Evolutionary conservation across 371 early-diverging fungal species (phyloP).

Genomic region (Mucor indicus): DNA sequence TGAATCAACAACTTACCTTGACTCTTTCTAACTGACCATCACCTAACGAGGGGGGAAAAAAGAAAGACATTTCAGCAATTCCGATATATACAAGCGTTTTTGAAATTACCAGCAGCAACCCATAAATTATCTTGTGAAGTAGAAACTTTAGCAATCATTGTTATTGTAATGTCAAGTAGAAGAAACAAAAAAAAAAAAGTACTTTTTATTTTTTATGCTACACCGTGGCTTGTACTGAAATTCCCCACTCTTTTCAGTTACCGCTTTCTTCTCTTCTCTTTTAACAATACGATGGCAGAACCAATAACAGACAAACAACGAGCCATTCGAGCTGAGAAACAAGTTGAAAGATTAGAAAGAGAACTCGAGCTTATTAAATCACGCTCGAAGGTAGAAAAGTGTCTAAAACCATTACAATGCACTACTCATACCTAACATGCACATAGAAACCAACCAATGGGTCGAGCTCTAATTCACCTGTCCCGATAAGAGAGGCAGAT

Average conservation of each 20-base stretch:
- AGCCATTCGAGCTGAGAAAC: conserved; percentile 22
- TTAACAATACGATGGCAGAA: too few relatives aligned
- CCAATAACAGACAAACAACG: conserved; percentile 14
- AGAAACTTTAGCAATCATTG: too few relatives aligned
- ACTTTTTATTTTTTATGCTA: too few relatives aligned
- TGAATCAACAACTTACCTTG: conserved; percentile 33
- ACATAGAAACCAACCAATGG: not conserved
- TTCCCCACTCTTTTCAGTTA: too few relatives aligned
- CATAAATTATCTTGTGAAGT: conserved; percentile 40
- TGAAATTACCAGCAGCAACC: conserved; percentile 44
- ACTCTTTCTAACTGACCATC: conserved; percentile 47
- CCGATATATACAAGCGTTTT: not conserved
- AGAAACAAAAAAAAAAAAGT: too few relatives aligned
- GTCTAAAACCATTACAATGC: not conserved
- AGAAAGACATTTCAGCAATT: not conserved
- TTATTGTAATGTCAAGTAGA: too few relatives aligned
- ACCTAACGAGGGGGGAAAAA: conserved; percentile 11
- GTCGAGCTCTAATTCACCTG: not conserved
- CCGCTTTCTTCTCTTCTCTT: too few relatives aligned
- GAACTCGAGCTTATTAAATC: conserved; percentile 15
- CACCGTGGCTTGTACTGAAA: too few relatives aligned
- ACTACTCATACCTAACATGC: not conserved
- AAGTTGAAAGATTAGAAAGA: conserved; percentile 21
- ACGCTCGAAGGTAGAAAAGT: conserved; percentile 16
- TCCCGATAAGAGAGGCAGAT: conserved; percentile 5